Evolutionary conservation across 768 basidiomycete genomes (phyloP), one percentile per base, ranked within the genome.

Genomic region (Suillus discolor): DNA sequence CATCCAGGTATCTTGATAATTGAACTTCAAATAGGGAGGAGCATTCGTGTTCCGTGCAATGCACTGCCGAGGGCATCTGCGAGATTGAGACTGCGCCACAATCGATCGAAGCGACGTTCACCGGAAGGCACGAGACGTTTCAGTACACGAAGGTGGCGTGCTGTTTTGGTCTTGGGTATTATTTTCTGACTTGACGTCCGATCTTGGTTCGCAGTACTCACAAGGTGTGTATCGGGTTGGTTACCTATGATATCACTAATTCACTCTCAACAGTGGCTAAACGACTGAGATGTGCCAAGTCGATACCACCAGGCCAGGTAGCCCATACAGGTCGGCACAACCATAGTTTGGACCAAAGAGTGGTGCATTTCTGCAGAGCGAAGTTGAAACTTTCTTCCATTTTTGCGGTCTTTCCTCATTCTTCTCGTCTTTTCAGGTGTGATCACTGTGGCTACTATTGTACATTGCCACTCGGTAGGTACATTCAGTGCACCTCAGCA

Each of bases 101-200:
- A 62, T 84, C 87, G 0, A 82, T 89, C 41, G 84, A 88, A 69
- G 85, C 87, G 6, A 88, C 86, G 0, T 89, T 89, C 67, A 83
- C 82, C 0, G 89, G 88, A 0, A 78, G 73, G 65, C 84, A 88
- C 59, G 85, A 87, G 65, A 87, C 83, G 1, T 89, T 88, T 69
- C 83, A 85, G 69, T 89, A 86, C 61, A 89, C 89, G 0, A 89
- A 89, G 80, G 88, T 85, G 61, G 34, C 71, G 63, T 36, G 23
- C 42, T 36, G 9, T 39, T 31, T 23, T 2, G 12, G 7, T 60
- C n/a, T 20, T n/a, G 8, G 8, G 23, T 55, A 18, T 61, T 62
- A 44, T 31, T 34, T 38, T 1, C 0, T 39, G 61, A 15, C 38
- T 18, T 1, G 12, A 61, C 34, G 20, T 11, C 36, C 7, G 6